phyloP scores from a whole-genome alignment of 1,139 yeast genomes.

The Pichia terricola region DNA sequence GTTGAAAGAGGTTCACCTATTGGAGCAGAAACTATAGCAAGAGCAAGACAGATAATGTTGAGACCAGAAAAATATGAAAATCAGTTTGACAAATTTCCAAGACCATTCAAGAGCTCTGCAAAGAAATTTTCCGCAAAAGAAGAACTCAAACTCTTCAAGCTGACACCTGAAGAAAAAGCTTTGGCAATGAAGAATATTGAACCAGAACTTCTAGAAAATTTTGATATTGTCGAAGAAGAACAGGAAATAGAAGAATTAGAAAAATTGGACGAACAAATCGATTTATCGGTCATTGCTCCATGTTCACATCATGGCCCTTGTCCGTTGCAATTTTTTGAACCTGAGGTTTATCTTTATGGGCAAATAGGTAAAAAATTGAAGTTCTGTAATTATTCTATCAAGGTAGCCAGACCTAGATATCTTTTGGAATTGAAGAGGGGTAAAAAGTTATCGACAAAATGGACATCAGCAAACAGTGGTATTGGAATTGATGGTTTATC shows the following conservation, averaged over 20 bases:
- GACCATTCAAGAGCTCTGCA: constrained; percentile 53
- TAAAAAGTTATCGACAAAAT: constrained; percentile 55
- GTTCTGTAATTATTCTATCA: constrained; percentile 72
- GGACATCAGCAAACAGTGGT: constrained; percentile 56
- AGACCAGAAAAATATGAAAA: constrained; percentile 62
- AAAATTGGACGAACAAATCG: constrained; percentile 28
- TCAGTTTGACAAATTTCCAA: constrained; percentile 58
- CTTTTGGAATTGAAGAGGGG: constrained; percentile 80
- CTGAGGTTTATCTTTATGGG: constrained; percentile 54
- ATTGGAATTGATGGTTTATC: constrained; percentile 39
- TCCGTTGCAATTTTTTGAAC: constrained; percentile 75
- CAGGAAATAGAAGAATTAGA: constrained; percentile 20
- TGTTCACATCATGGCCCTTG: constrained; percentile 84
- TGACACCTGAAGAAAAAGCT: constrained; percentile 12
- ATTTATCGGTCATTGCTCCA: constrained; percentile 69
- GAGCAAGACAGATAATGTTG: constrained; percentile 82
- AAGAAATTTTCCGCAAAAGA: constrained; percentile 21
- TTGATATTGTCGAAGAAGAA: constrained; percentile 29
- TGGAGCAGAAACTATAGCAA: constrained; percentile 81
- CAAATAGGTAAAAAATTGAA: constrained; percentile 50
- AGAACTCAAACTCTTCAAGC: constrained; percentile 7
- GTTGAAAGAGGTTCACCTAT: constrained; percentile 84
- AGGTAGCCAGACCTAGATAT: constrained; percentile 68
- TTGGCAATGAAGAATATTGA: constrained; percentile 26
- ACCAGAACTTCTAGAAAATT: constrained; percentile 32